phyloP scores from a whole-genome alignment of 1,284 basidiomycete genomes.

The Cryptococcus sp. region DNA sequence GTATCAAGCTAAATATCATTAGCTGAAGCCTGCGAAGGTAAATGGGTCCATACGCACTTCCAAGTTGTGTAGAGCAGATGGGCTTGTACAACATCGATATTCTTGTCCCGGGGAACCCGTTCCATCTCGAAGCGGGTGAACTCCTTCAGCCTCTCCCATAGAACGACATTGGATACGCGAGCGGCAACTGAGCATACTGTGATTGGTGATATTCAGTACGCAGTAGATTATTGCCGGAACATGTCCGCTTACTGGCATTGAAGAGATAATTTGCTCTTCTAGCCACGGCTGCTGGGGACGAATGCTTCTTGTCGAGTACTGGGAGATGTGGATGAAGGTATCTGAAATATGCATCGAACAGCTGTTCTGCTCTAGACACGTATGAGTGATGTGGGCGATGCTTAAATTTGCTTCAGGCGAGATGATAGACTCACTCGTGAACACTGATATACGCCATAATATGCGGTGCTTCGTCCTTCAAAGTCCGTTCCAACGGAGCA shows the following conservation, averaged over 20 bases:
- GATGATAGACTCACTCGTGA: conserved; percentile 26
- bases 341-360: conserved; percentile 36
- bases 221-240: too few relatives aligned
- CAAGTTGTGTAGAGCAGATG: conserved; percentile 39
- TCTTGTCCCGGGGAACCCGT: conserved; percentile 39
- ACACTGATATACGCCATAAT: conserved; percentile 33
- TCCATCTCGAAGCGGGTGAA: conserved; percentile 41
- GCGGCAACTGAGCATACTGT: conserved; percentile 37
- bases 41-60: conserved; percentile 16
- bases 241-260: conserved; percentile 24
- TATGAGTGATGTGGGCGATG: not conserved
- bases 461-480: conserved; percentile 37
- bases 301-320: conserved; percentile 28
- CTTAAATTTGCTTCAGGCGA: not conserved
- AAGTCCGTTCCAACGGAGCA: conserved; percentile 23
- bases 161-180: conserved; percentile 27
- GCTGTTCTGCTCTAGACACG: conserved; percentile 27
- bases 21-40: too few relatives aligned
- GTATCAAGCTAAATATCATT: conserved; percentile 18
- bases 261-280: conserved; percentile 41
- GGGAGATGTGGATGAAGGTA: conserved; percentile 40
- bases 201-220: too few relatives aligned
- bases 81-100: conserved; percentile 38
- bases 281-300: conserved; percentile 27
- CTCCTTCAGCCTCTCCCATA: conserved; percentile 38